Conservation (phyloP, 805 yeast genomes). For the Cyberlindnera euphorbiiphila region DNA sequence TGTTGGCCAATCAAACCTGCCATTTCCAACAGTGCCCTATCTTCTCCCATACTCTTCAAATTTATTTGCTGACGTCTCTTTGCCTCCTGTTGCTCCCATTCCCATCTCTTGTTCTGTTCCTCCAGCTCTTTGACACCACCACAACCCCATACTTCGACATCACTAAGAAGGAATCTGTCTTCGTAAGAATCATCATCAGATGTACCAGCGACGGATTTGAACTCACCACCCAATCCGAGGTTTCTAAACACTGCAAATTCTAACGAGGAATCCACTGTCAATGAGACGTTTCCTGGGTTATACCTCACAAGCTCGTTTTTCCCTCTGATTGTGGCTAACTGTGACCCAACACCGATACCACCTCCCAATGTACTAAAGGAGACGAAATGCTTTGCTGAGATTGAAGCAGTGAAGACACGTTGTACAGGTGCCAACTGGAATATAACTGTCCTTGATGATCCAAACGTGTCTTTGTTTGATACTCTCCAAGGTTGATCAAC, state of each 20-base stretch:
- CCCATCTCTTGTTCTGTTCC: constrained; percentile 77
- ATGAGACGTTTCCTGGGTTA: constrained; percentile 71
- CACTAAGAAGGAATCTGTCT: constrained; percentile 64
- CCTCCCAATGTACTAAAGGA: constrained; percentile 73
- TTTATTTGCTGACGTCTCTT: constrained; percentile 72
- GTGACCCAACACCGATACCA: constrained; percentile 79
- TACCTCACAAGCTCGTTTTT: constrained; percentile 39
- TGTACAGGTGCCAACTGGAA: constrained; percentile 67
- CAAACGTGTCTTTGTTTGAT: constrained; percentile 70
- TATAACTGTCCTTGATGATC: constrained; percentile 52
- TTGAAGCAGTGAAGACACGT: constrained; percentile 43
- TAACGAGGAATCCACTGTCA: constrained; percentile 71
- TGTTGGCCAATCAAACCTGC: constrained; percentile 58
- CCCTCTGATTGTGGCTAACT: constrained; percentile 54
- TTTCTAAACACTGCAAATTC: constrained; percentile 82
- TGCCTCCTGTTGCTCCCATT: constrained; percentile 89
- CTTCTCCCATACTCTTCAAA: constrained; percentile 66
- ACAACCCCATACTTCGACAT: constrained; percentile 88
- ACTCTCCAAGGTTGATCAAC: constrained; percentile 73
- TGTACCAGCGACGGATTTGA: constrained; percentile 32
- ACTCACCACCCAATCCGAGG: constrained; percentile 51
- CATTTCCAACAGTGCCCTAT: constrained; percentile 80
- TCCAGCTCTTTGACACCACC: constrained; percentile 76
- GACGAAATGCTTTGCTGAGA: constrained; percentile 37
- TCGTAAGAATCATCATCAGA: constrained; percentile 45